These are phyloP conservation scores for Sporothrix mexicana DNA, from an alignment of 2,329 filamentous ascomycete genomes.

Conservation along the genomic window DNA sequence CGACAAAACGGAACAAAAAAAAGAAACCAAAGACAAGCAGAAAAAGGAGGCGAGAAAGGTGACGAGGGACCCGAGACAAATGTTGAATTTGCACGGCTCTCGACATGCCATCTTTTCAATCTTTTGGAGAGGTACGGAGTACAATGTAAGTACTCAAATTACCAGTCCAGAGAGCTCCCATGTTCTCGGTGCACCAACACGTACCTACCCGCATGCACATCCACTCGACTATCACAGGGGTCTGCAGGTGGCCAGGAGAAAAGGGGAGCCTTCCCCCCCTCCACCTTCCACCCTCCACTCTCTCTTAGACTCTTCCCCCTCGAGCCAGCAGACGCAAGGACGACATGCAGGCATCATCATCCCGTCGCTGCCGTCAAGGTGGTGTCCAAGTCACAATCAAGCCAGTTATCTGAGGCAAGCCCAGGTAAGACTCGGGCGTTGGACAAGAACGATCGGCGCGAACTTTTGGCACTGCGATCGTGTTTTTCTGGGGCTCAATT, in stretches of 20 bases:
- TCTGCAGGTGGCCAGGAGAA: conserved; percentile 27
- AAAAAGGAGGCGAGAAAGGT: background rate
- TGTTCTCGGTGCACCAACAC: conserved; percentile 12
- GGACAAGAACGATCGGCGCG: conserved; percentile 15
- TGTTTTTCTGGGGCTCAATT: background rate
- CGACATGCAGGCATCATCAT: conserved; percentile 6
- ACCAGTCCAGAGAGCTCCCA: conserved; percentile 3
- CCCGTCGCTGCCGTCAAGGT: conserved; percentile 21
- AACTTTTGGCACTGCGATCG: background rate
- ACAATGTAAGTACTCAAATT: background rate
- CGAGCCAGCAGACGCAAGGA: conserved; percentile 27
- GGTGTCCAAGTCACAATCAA: too few species aligned
- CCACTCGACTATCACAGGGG: conserved; percentile 26
- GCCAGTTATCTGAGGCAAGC: background rate
- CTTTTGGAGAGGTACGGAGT: background rate
- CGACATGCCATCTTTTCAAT: background rate
- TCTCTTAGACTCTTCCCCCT: conserved; percentile 2
- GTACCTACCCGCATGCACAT: conserved; percentile 16
- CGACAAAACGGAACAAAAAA: conserved; percentile 1
- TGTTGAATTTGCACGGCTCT: background rate
- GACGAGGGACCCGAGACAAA: conserved; percentile 11
- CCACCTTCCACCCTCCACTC: conserved; percentile 13
- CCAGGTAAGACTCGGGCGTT: background rate
- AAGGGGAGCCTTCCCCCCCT: background rate
- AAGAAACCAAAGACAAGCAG: background rate